Evolutionary conservation across 208 protist species (phyloP).

Genomic region (Wallacemonas sp.): DNA sequence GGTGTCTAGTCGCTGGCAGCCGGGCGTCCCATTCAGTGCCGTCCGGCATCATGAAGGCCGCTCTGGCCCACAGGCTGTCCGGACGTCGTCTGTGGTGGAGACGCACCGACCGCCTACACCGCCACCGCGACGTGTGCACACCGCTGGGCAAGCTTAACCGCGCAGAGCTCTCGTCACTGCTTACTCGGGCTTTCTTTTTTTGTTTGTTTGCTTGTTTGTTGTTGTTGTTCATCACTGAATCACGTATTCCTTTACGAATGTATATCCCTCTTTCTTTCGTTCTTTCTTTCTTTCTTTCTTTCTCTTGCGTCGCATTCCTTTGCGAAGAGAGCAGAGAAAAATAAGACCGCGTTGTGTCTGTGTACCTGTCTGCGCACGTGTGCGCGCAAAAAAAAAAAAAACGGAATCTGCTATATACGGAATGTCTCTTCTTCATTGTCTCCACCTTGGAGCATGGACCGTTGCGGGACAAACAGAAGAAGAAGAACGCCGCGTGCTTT

Average conservation of each 20-base stretch:
- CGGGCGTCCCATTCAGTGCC: neutral
- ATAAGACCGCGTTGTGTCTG: no score
- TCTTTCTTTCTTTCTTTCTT: constrained; percentile 12
- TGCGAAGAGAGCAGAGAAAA: no score
- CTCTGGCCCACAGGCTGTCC: neutral
- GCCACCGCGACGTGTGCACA: constrained; percentile 11
- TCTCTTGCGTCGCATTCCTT: neutral
- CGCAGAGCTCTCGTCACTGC: no score
- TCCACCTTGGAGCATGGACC: no score
- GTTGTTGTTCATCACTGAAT: no score
- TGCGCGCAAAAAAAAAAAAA: constrained; percentile 25
- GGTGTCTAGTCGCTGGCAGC: no score
- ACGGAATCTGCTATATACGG: no score
- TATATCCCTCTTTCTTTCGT: constrained; percentile 12
- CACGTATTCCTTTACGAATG: neutral
- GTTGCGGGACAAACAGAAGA: no score
- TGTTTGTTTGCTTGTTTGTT: no score
- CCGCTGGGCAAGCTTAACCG: neutral
- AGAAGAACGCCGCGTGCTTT: no score
- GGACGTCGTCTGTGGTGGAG: neutral
- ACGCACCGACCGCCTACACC: neutral
- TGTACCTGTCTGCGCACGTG: no score
- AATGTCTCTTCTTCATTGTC: no score
- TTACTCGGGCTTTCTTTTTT: constrained; percentile 3
- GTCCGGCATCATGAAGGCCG: neutral